Conservation (phyloP, 352 stramenopile genomes). For the Thalassiosira allenii region DNA sequence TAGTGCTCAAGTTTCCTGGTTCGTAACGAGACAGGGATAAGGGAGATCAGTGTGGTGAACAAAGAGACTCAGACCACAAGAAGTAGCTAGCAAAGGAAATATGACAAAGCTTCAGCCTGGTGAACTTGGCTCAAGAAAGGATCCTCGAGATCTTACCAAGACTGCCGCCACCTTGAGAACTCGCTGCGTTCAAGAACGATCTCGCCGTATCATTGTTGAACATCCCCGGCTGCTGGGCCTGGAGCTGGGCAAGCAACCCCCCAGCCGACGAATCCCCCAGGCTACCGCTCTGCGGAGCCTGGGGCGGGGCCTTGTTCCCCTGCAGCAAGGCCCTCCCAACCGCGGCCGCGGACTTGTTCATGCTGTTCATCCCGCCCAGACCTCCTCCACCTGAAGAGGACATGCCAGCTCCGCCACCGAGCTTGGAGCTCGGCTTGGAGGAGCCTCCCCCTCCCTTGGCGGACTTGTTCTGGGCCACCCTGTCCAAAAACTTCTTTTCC, state of each 20-base stretch:
- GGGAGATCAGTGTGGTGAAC: background rate
- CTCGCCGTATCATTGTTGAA: constrained; percentile 29
- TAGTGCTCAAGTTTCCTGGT: constrained; percentile 30
- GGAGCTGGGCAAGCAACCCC: constrained; percentile 49
- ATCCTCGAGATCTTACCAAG: constrained; percentile 39
- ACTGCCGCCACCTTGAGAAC: constrained; percentile 1
- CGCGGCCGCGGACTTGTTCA: constrained; percentile 64
- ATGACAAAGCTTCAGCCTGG: no score
- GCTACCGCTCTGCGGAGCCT: background rate
- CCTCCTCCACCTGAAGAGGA: background rate
- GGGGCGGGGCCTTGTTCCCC: constrained; percentile 15
- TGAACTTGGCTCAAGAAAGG: no score
- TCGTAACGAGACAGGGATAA: background rate
- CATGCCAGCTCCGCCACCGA: background rate
- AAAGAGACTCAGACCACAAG: no score
- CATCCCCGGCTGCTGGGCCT: constrained; percentile 35
- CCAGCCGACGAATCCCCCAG: background rate
- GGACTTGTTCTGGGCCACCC: constrained; percentile 90
- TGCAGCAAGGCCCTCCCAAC: constrained; percentile 68
- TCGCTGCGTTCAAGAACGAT: constrained; percentile 28
- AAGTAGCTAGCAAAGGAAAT: no score
- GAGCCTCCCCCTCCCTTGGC: constrained; percentile 25
- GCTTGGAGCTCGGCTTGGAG: constrained; percentile 3
- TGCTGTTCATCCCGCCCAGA: background rate
- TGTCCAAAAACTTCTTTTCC: constrained; percentile 96